A percentile compares a stretch with the other conserved stretches of the same genome.
phyloP scores from a whole-genome alignment of 768 basidiomycete species.

The Leucosporidium creatinivorum region DNA sequence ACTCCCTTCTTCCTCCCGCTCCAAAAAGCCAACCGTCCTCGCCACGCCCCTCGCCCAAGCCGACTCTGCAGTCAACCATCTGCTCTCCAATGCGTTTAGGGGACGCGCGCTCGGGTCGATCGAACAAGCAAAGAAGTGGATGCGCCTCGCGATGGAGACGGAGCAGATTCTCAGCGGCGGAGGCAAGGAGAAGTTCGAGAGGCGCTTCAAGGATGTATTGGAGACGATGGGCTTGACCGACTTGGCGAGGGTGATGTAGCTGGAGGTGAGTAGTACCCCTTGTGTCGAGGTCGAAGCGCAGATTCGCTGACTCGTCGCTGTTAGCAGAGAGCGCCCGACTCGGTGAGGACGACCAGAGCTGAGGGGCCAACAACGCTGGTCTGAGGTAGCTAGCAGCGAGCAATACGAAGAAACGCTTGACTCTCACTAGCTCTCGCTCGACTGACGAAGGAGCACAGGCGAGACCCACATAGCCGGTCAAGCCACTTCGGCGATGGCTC shows the following conservation, averaged over 20 bases:
- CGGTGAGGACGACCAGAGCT: too few species aligned
- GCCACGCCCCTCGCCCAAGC: too few species aligned
- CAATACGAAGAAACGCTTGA: too few species aligned
- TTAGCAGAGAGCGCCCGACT: too few species aligned
- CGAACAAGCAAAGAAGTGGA: not conserved
- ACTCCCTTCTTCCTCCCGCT: not conserved
- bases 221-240: not conserved
- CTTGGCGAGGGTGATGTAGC: not conserved
- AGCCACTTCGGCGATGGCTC: too few species aligned
- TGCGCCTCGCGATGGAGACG: not conserved
- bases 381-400: too few species aligned
- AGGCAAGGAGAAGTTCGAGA: constrained; percentile 3
- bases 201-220: not conserved
- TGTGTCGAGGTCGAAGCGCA: too few species aligned
- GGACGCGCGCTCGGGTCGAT: not conserved
- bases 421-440: too few species aligned
- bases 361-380: too few species aligned
- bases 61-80: not conserved
- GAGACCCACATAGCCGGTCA: too few species aligned
- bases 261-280: not conserved
- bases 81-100: not conserved
- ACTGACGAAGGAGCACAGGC: too few species aligned
- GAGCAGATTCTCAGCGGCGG: not conserved
- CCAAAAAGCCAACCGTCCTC: not conserved
- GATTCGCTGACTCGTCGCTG: too few species aligned